These are phyloP conservation scores for Lentinula lateritia DNA, from an alignment of 768 basidiomycete species.

Conservation along the genomic window DNA sequence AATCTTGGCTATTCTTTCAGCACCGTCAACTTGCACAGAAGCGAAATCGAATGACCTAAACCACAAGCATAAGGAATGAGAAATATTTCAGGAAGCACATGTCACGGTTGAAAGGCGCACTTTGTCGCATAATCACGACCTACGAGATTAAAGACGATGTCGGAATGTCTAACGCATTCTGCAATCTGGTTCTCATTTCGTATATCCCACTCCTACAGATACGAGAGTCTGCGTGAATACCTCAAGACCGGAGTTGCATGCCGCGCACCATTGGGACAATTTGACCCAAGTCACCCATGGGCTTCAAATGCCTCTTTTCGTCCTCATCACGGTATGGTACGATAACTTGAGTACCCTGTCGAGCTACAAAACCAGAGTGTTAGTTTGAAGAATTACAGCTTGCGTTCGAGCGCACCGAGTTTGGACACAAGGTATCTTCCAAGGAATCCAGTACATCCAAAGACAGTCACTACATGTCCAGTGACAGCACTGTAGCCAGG, in stretches of 20 bases:
- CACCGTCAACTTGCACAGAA: constrained; percentile 78
- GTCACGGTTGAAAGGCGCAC: constrained; percentile 35
- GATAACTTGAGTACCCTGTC: constrained; percentile 88
- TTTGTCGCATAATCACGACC: constrained; percentile 95
- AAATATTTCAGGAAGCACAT: constrained; percentile 6
- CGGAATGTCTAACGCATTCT: constrained; percentile 91
- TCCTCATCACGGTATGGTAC: constrained; percentile 95
- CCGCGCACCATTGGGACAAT: constrained; percentile 80
- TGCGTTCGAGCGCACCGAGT: constrained; percentile 57
- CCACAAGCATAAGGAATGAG: constrained; percentile 3
- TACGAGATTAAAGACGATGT: constrained; percentile 94
- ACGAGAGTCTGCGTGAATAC: constrained; percentile 4
- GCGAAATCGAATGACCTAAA: constrained; percentile 82
- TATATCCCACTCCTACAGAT: constrained; percentile 87
- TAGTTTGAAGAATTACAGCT: constrained; percentile 7
- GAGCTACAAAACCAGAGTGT: constrained; percentile 43
- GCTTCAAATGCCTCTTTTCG: constrained; percentile 82
- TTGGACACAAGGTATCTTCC: constrained; percentile 93
- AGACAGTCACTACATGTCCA: constrained; percentile 93
- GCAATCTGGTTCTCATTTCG: constrained; percentile 86
- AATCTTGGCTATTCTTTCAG: constrained; percentile 81
- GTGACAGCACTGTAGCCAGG: constrained; percentile 83
- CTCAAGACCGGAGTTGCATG: neutral
- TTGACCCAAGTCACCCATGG: constrained; percentile 95
- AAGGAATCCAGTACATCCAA: constrained; percentile 94